Percentiles rank a stretch among this genome's conserved stretches.
These are phyloP conservation scores for Agaricus sinodeliciosus DNA, from an alignment of 768 basidiomycete genomes.

Conservation along the genomic window DNA sequence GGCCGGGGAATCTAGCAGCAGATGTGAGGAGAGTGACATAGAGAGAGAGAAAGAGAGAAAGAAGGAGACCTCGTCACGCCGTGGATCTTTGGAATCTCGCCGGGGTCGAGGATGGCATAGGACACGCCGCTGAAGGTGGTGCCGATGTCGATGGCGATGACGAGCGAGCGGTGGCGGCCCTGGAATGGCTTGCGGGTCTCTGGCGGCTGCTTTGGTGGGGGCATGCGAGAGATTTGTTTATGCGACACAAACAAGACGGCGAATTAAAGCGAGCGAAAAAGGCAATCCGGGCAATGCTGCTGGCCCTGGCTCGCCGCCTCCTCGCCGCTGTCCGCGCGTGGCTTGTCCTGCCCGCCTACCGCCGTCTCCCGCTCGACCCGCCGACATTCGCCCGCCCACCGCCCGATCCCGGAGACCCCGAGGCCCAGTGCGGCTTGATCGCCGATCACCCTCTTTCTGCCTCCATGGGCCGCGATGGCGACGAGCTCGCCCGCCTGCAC, in stretches of 20 bases:
- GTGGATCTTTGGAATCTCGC: conserved; percentile 74
- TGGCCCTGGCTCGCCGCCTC: conserved; percentile 14
- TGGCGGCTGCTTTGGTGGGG: conserved; percentile 44
- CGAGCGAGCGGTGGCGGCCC: conserved; percentile 57
- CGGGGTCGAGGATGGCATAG: conserved; percentile 77
- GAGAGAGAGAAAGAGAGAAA: not conserved
- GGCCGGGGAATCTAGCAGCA: conserved; percentile 62
- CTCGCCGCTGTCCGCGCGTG: conserved; percentile 44
- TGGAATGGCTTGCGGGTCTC: conserved; percentile 71
- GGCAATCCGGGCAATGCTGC: not conserved
- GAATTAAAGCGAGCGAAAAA: not conserved
- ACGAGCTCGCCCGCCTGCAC: conserved; percentile 48
- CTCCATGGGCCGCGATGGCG: conserved; percentile 49
- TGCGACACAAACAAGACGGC: not conserved
- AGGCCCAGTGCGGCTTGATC: conserved; percentile 19
- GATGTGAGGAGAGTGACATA: conserved; percentile 7
- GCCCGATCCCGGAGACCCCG: conserved; percentile 4
- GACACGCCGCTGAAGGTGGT: conserved; percentile 83
- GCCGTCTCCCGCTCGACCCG: not conserved
- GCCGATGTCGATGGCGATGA: conserved; percentile 76
- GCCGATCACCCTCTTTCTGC: conserved; percentile 29
- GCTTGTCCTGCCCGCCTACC: conserved; percentile 22
- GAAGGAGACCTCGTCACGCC: conserved; percentile 65
- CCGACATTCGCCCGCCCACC: not conserved
- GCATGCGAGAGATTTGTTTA: conserved; percentile 12